Conservation (phyloP, 768 basidiomycete genomes). For the Termitomyces sp. region DNA sequence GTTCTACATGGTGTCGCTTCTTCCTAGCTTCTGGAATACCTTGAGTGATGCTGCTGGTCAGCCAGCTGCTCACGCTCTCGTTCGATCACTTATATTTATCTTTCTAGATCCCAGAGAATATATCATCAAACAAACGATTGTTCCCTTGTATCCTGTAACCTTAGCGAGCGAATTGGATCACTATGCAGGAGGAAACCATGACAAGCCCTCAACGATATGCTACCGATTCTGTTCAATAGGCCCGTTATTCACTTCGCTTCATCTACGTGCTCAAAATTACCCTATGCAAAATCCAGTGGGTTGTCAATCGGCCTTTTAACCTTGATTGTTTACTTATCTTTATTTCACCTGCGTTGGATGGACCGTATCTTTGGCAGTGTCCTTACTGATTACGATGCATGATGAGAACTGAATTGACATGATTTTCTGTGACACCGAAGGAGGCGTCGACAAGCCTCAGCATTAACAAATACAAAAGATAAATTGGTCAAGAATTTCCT, state of each 20-base stretch:
- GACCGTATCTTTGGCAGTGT: background rate
- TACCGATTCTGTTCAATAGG: conserved; percentile 1
- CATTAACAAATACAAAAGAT: background rate
- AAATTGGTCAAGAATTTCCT: background rate
- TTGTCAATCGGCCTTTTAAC: background rate
- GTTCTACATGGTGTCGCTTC: conserved; percentile 41
- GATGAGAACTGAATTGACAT: too few relatives aligned
- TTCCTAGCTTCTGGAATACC: conserved; percentile 45
- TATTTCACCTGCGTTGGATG: background rate
- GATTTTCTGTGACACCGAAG: background rate
- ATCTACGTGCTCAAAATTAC: background rate
- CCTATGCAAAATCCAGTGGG: background rate
- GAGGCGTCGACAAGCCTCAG: background rate
- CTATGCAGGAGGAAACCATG: background rate
- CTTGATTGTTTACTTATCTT: background rate
- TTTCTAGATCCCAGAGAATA: conserved; percentile 44
- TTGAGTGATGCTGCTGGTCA: conserved; percentile 39
- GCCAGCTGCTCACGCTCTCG: conserved; percentile 6
- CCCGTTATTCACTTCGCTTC: background rate
- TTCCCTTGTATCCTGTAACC: conserved; percentile 2
- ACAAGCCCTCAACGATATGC: background rate
- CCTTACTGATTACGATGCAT: background rate
- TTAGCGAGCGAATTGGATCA: background rate
- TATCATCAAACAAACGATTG: conserved; percentile 45
- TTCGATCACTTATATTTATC: background rate